Evolutionary conservation across 768 basidiomycete species (phyloP).

Genomic region (Phaeotremella fagi): DNA sequence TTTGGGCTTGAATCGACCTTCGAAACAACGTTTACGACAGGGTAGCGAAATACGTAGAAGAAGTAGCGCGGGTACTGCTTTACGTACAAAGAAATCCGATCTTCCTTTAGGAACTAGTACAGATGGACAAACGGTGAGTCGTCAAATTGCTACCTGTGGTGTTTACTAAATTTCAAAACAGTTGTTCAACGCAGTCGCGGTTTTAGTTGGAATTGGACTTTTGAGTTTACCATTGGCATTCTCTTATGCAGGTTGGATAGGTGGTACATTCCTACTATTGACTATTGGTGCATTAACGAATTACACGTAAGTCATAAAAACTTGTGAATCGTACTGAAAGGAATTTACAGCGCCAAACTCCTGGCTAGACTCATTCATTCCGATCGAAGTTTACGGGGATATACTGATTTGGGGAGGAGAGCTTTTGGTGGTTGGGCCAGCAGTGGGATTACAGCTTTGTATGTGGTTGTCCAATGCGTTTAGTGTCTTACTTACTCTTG

Average conservation of each 20-base stretch:
- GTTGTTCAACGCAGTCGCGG: conserved; percentile 86
- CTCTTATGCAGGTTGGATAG: conserved; percentile 82
- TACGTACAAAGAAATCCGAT: conserved; percentile 1
- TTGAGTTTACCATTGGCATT: conserved; percentile 86
- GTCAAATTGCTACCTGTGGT: background rate
- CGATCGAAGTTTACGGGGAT: conserved; percentile 69
- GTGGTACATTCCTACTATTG: conserved; percentile 67
- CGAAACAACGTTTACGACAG: background rate
- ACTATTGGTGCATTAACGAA: conserved; percentile 76
- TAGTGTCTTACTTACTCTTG: background rate
- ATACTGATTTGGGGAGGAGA: conserved; percentile 81
- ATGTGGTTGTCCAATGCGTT: background rate
- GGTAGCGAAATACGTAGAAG: background rate
- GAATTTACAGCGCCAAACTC: conserved; percentile 66
- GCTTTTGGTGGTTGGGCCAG: conserved; percentile 76
- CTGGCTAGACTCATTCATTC: conserved; percentile 69
- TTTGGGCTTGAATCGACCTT: background rate
- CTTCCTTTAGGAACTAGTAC: conserved; percentile 32
- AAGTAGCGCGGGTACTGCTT: background rate
- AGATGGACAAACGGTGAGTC: conserved; percentile 43
- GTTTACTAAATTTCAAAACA: conserved; percentile 34
- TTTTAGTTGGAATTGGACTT: conserved; percentile 82
- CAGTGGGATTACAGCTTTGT: conserved; percentile 47
- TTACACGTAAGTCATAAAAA: conserved; percentile 66
- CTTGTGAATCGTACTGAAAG: background rate